phyloP scores from a whole-genome alignment of 768 basidiomycete species.

The Kwoniella newhampshirensis region DNA sequence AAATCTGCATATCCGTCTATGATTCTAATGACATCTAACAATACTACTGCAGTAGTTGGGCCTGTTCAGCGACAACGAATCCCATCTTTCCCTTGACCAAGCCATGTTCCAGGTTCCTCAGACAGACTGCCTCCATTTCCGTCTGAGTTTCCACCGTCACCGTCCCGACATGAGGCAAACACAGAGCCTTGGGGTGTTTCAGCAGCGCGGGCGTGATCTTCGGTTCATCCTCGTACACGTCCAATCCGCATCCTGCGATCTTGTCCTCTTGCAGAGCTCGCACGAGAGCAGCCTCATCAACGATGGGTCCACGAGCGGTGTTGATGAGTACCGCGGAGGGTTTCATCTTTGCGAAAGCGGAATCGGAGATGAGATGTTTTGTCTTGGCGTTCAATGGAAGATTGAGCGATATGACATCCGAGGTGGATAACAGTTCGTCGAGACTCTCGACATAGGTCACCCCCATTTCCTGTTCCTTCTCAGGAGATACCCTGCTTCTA shows the following conservation, averaged over 20 bases:
- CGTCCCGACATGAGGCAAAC: conserved; percentile 25
- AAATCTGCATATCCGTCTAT: too few relatives aligned
- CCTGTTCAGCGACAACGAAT: too few relatives aligned
- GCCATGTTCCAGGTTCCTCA: conserved; percentile 5
- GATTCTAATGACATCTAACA: too few relatives aligned
- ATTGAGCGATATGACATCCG: conserved; percentile 26
- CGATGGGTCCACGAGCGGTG: conserved; percentile 66
- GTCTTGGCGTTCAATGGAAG: conserved; percentile 20
- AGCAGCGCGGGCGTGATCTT: conserved; percentile 10
- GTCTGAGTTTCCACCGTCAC: conserved; percentile 21
- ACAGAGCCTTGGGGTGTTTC: conserved; percentile 9
- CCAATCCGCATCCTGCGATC: conserved; percentile 58
- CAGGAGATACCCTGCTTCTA: conserved; percentile 53
- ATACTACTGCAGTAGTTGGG: too few relatives aligned
- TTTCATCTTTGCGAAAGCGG: conserved; percentile 57
- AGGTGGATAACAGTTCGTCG: conserved; percentile 12
- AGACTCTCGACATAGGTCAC: neutral
- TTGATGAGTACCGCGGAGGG: conserved; percentile 65
- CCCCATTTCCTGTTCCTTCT: too few relatives aligned
- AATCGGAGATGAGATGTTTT: conserved; percentile 14
- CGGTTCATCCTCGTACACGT: conserved; percentile 68
- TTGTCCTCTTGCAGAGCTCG: conserved; percentile 56
- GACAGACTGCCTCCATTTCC: conserved; percentile 21
- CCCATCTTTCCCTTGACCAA: neutral
- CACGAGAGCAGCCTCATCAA: conserved; percentile 63